Conservation (phyloP, 495 filamentous ascomycete genomes). For the Penicillium antarcticum region DNA sequence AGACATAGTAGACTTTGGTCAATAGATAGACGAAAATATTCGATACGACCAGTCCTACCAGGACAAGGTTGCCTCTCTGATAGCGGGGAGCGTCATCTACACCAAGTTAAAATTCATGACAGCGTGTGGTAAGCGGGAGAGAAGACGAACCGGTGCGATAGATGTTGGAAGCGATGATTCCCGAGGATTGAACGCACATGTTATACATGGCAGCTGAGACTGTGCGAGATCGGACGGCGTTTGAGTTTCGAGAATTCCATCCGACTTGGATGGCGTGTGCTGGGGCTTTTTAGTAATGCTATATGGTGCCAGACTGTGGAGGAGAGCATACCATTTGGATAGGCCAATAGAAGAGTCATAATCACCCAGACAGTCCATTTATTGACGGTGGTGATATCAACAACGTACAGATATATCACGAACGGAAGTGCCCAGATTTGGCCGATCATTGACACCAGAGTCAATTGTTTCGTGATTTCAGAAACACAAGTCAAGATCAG, state of each 20-base stretch:
- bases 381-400: conserved; percentile 39
- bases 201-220: conserved; percentile 58
- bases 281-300: conserved; percentile 3
- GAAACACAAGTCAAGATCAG: conserved; percentile 46
- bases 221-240: conserved; percentile 53
- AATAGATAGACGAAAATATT: conserved; percentile 41
- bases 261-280: conserved; percentile 37
- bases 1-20: conserved; percentile 42
- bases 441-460: conserved; percentile 39
- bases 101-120: conserved; percentile 23
- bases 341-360: conserved; percentile 54
- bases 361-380: conserved; percentile 56
- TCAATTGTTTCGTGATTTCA: conserved; percentile 49
- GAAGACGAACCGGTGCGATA: conserved; percentile 50
- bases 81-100: conserved; percentile 59
- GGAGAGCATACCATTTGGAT: conserved; percentile 50
- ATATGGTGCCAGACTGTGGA: conserved; percentile 12
- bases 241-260: conserved; percentile 50
- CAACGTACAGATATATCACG: conserved; percentile 49
- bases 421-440: conserved; percentile 58
- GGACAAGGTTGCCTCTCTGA: conserved; percentile 46
- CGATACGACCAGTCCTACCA: conserved; percentile 42
- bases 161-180: conserved; percentile 54
- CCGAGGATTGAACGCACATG: conserved; percentile 45
- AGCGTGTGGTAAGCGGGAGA: background rate